These are phyloP conservation scores for Hanseniaspora singularis DNA, from an alignment of 805 yeast genomes.

Conservation along the genomic window DNA sequence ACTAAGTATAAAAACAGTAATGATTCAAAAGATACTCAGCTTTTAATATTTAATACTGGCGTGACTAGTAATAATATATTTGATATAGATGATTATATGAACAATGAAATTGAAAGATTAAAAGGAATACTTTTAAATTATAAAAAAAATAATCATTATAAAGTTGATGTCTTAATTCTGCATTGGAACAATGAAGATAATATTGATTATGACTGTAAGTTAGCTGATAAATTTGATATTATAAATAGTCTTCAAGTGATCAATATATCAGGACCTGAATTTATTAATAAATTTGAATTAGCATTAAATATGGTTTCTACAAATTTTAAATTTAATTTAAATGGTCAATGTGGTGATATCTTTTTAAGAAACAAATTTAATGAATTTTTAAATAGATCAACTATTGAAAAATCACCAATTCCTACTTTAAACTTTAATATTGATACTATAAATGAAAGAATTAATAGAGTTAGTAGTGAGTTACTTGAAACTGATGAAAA, in stretches of 20 bases:
- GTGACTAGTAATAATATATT: slow-evolving; percentile 27
- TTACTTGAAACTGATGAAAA: slow-evolving; percentile 17
- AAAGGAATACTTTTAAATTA: slow-evolving; percentile 29
- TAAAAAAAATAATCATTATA: slow-evolving; percentile 22
- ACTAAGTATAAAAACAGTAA: slow-evolving; percentile 10
- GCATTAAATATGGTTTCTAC: slow-evolving; percentile 24
- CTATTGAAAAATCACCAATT: slow-evolving; percentile 19
- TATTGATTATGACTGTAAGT: slow-evolving; percentile 17
- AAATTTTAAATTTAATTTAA: slow-evolving; percentile 23
- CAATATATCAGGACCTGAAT: slow-evolving; percentile 22
- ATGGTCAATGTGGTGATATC: slow-evolving; percentile 25
- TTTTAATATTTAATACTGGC: slow-evolving; percentile 32
- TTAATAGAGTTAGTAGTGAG: slow-evolving; percentile 4
- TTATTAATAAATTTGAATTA: slow-evolving; percentile 26
- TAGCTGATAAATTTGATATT: slow-evolving; percentile 21
- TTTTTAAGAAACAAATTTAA: slow-evolving; percentile 20
- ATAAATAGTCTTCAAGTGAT: slow-evolving; percentile 24
- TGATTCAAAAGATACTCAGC: slow-evolving; percentile 24
- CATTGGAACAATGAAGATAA: slow-evolving; percentile 34
- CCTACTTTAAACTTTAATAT: slow-evolving; percentile 2
- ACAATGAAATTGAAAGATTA: slow-evolving; percentile 27
- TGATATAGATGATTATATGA: slow-evolving; percentile 21
- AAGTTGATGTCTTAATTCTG: slow-evolving; percentile 25
- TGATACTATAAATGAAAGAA: slow-evolving; percentile 12
- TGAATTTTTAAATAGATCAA: background rate